A percentile compares a stretch with the other conserved stretches of the same genome.
phyloP scores from a whole-genome alignment of 2,329 filamentous ascomycete species.

The Xylaria arbuscula region DNA sequence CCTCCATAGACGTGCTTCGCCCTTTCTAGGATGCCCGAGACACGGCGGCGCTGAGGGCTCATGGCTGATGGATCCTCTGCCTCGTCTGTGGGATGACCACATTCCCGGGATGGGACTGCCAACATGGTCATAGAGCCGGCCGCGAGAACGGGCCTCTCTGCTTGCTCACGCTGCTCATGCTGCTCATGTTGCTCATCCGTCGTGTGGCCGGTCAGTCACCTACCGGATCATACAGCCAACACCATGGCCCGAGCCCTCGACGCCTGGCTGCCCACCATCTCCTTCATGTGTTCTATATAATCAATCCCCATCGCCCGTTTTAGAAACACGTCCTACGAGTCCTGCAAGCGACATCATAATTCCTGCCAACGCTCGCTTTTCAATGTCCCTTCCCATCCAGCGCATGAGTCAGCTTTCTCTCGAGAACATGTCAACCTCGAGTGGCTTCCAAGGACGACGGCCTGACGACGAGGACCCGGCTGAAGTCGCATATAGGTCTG shows the following conservation, averaged over 20 bases:
- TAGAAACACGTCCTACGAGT: conserved; percentile 29
- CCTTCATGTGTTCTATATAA: conserved; percentile 9
- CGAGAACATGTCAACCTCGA: conserved; percentile 53
- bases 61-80: conserved; percentile 33
- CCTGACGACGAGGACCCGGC: conserved; percentile 42
- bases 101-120: conserved; percentile 32
- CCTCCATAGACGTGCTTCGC: conserved; percentile 35
- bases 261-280: conserved; percentile 36
- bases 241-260: background rate
- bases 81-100: conserved; percentile 27
- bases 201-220: conserved; percentile 1
- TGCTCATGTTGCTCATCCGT: conserved; percentile 13
- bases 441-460: conserved; percentile 49
- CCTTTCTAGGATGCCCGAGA: conserved; percentile 28
- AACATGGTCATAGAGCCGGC: conserved; percentile 44
- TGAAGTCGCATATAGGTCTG: conserved; percentile 42
- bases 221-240: conserved; percentile 7
- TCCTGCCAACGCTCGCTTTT: conserved; percentile 40
- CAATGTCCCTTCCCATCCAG: conserved; percentile 52
- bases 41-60: background rate
- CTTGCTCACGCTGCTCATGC: conserved; percentile 35
- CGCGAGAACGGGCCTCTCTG: conserved; percentile 42
- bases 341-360: conserved; percentile 31
- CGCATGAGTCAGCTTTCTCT: conserved; percentile 57
- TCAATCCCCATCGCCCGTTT: conserved; percentile 24